Percentiles rank a stretch among this genome's conserved stretches.
Conservation (phyloP, 2,329 filamentous ascomycete genomes). For the Magnaporthiopsis incrustans region DNA sequence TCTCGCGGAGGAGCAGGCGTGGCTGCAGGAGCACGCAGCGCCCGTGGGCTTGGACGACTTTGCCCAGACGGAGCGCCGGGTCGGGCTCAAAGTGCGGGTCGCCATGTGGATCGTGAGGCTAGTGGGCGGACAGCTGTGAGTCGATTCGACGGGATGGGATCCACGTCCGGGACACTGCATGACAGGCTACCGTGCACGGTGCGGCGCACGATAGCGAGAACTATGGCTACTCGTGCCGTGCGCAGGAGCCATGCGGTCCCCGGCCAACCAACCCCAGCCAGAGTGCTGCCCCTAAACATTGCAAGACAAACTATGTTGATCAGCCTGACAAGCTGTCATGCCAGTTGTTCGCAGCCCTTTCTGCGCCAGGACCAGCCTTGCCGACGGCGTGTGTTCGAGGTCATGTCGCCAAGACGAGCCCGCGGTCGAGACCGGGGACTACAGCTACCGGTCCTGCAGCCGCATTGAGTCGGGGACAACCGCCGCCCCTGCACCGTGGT, state of each 20-base stretch:
- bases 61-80: conserved; percentile 70
- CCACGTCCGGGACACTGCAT: neutral
- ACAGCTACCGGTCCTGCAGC: too few species aligned
- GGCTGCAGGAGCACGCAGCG: conserved; percentile 67
- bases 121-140: conserved; percentile 76
- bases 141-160: neutral
- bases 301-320: neutral
- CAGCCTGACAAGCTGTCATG: too few species aligned
- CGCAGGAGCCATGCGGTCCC: too few species aligned
- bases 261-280: neutral
- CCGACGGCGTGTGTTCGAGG: too few species aligned
- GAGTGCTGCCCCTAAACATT: neutral
- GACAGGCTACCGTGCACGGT: neutral
- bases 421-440: too few species aligned
- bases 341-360: too few species aligned
- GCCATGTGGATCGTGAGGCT: conserved; percentile 91
- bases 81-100: conserved; percentile 74
- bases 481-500: too few species aligned
- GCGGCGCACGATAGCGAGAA: too few species aligned
- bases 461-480: neutral
- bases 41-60: conserved; percentile 70
- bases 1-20: conserved; percentile 71
- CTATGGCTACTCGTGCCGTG: neutral
- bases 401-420: too few species aligned
- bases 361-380: too few species aligned